Conservation (phyloP, 2,329 filamentous ascomycete species). For the Monosporascus sp. region DNA sequence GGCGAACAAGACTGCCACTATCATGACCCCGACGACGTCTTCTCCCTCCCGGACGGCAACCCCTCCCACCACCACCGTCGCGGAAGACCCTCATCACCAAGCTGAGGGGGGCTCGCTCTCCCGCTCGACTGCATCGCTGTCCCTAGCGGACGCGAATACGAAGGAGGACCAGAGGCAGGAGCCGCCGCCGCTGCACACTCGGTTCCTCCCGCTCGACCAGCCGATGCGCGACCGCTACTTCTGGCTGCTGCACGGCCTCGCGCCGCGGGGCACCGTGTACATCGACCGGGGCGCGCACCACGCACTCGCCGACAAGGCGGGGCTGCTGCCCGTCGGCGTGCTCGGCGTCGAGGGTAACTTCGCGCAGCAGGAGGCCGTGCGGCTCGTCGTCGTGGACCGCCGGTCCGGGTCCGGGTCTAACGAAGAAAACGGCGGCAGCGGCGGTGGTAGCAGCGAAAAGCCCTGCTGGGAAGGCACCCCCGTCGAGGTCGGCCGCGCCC, state of each 20-base stretch:
- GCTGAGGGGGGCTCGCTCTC: slow-evolving; percentile 29
- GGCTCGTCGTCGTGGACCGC: slow-evolving; percentile 72
- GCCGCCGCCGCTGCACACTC: slow-evolving; percentile 71
- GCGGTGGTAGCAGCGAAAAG: slow-evolving; percentile 16
- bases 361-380: slow-evolving; percentile 86
- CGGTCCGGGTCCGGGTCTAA: slow-evolving; percentile 25
- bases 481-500: slow-evolving; percentile 75
- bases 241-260: slow-evolving; percentile 91
- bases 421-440: neutral
- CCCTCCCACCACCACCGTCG: slow-evolving; percentile 14
- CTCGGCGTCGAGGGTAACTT: slow-evolving; percentile 86
- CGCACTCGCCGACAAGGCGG: slow-evolving; percentile 77
- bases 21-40: slow-evolving; percentile 13
- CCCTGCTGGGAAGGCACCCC: slow-evolving; percentile 45
- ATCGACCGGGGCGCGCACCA: slow-evolving; percentile 86
- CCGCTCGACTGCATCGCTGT: slow-evolving; percentile 37
- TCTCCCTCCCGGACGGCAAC: slow-evolving; percentile 10
- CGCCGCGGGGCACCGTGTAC: slow-evolving; percentile 84
- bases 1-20: slow-evolving; percentile 40
- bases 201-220: slow-evolving; percentile 78
- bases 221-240: slow-evolving; percentile 93
- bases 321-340: slow-evolving; percentile 84
- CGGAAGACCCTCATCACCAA: slow-evolving; percentile 15
- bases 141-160: slow-evolving; percentile 16
- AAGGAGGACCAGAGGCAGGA: too few relatives aligned